Conservation (phyloP, 2,329 filamentous ascomycete genomes). For the Zarea fungicola region DNA sequence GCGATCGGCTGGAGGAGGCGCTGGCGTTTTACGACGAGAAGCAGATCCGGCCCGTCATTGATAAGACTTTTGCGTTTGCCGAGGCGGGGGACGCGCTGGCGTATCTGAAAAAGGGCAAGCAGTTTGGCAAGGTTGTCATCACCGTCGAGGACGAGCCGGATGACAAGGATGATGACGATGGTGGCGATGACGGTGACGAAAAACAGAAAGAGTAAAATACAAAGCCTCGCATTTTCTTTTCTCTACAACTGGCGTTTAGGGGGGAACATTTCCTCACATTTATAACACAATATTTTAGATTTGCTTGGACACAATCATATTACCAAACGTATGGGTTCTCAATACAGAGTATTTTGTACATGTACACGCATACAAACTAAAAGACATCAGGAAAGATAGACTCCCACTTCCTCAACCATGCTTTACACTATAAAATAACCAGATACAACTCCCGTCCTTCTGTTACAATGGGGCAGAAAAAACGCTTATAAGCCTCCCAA, state of each 20-base stretch:
- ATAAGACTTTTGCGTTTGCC: constrained; percentile 41
- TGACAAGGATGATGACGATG: not conserved
- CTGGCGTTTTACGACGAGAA: constrained; percentile 39
- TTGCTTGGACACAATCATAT: too few relatives aligned
- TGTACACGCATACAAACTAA: too few relatives aligned
- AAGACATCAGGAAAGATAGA: too few relatives aligned
- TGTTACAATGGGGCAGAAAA: constrained; percentile 6
- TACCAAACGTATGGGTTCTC: too few relatives aligned
- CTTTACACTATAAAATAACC: constrained; percentile 10
- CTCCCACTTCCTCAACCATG: constrained; percentile 10
- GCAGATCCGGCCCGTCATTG: constrained; percentile 42
- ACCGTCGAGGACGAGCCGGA: constrained; percentile 28
- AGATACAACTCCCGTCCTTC: constrained; percentile 4
- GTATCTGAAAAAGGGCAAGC: constrained; percentile 46
- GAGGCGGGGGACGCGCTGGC: constrained; percentile 45
- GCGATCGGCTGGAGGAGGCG: constrained; percentile 50
- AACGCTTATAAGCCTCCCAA: constrained; percentile 1
- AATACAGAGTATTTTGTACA: too few relatives aligned
- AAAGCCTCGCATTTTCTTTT: not conserved
- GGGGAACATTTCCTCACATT: too few relatives aligned
- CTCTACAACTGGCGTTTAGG: not conserved
- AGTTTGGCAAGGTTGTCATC: constrained; percentile 55
- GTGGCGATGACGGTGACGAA: not conserved
- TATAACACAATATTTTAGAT: too few relatives aligned
- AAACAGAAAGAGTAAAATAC: not conserved